Base-by-base conservation (phyloP, 2,329 filamentous ascomycete genomes). In the Hypoxylon sp. region DNA sequence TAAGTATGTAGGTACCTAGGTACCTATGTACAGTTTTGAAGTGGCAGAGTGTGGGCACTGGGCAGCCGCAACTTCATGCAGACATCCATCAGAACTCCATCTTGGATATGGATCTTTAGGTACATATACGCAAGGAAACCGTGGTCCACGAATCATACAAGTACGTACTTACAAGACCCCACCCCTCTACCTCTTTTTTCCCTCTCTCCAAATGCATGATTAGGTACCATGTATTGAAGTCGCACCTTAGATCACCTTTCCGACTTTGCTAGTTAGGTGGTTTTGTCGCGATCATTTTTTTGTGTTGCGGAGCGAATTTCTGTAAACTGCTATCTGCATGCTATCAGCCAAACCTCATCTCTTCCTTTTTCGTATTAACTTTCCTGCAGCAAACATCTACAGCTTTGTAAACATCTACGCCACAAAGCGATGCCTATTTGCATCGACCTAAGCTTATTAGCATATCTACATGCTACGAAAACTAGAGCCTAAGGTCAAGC, bases 401-500 rank as follows among this genome's bases (percentile, higher is more conserved):
- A 56, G 14, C 21, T 48, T 68, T 51, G 48, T 46, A 52, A 14
- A 60, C 55, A 3, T 38, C 52, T 25, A 45, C 55, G 51, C 46
- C 48, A 60, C 43, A 66, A 64, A 70, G 69, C 56, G 64, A 72
- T 70, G 69, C 64, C 57, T 55, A 68, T 70, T 55, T 49, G 62
- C 48, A 65, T 46, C 25, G 49, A 19, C 30, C 28, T 28, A 36
- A 52, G 28, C 46, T 46, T 63, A 59, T 41, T 53, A 65, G 58
- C 58, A 65, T 64, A 62, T 32, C 14, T 57, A 52, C 46, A 68
- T 64, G 65, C 64, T 63, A 30, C 45, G 10, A 65, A 64, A 43
- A 60, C 61, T 45, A 59, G 56, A 60, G 19, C 53, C 45, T 63
- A 60, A 58, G 60, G 60, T 56, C 61, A 72, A 73, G 70, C 63